Conservation (phyloP, 805 yeast genomes). For the Ogataea degrootiae region DNA sequence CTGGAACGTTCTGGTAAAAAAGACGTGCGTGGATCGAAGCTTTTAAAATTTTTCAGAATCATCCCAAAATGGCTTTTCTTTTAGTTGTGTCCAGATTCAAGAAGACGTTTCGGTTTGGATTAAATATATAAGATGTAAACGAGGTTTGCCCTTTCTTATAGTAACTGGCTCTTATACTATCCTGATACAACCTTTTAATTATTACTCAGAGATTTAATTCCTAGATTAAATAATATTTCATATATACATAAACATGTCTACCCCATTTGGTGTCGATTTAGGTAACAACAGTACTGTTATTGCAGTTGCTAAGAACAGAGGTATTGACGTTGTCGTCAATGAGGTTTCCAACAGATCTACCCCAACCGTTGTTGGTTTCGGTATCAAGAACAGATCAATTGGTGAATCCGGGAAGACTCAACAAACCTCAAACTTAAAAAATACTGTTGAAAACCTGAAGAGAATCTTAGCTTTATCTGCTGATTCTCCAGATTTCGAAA, state of each 20-base stretch:
- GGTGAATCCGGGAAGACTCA: conserved; percentile 97
- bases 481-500: conserved; percentile 69
- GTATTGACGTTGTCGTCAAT: conserved; percentile 96
- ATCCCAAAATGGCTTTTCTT: too few relatives aligned
- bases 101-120: too few relatives aligned
- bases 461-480: conserved; percentile 80
- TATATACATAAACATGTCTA: conserved; percentile 52
- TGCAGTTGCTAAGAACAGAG: conserved; percentile 97
- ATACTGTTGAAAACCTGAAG: conserved; percentile 93
- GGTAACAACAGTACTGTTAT: conserved; percentile 93
- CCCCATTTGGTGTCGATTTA: conserved; percentile 96
- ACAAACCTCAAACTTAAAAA: conserved; percentile 93
- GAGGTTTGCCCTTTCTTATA: background rate
- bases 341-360: conserved; percentile 98
- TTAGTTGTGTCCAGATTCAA: too few relatives aligned
- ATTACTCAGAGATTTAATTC: background rate
- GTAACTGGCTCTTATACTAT: conserved; percentile 2
- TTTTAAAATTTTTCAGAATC: too few relatives aligned
- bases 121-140: too few relatives aligned
- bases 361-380: conserved; percentile 86
- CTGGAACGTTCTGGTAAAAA: background rate
- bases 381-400: conserved; percentile 78
- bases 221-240: background rate
- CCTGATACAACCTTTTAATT: background rate
- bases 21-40: too few relatives aligned